phyloP scores from a whole-genome alignment of 1,139 yeast genomes.

The Wickerhamomyces sp. region DNA sequence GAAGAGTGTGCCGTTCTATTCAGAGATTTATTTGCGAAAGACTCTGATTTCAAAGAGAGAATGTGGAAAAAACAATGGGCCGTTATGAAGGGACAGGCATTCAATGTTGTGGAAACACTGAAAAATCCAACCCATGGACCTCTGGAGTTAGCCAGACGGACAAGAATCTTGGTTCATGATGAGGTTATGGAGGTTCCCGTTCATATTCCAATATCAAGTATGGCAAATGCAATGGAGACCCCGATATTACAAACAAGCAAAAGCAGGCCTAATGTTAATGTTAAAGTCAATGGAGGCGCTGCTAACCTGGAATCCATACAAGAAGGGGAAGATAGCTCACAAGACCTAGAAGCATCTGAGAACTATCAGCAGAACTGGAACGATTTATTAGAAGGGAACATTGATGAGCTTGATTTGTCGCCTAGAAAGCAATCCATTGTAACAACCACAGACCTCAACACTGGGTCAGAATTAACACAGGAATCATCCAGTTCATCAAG shows the following conservation, averaged over 20 bases:
- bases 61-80: conserved; percentile 70
- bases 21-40: conserved; percentile 46
- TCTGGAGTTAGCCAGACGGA: conserved; percentile 56
- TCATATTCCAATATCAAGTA: conserved; percentile 29
- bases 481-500: conserved; percentile 23
- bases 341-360: conserved; percentile 1
- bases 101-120: conserved; percentile 65
- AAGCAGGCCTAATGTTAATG: not conserved
- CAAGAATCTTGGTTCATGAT: conserved; percentile 55
- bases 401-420: conserved; percentile 17
- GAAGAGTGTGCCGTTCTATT: conserved; percentile 48
- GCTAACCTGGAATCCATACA: conserved; percentile 4
- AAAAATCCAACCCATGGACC: conserved; percentile 60
- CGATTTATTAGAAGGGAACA: conserved; percentile 25
- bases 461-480: conserved; percentile 2
- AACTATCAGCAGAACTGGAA: conserved; percentile 26
- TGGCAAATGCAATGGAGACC: conserved; percentile 32
- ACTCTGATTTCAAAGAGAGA: conserved; percentile 57
- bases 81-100: conserved; percentile 74
- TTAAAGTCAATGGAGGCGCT: not conserved
- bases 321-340: conserved; percentile 2
- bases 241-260: conserved; percentile 14
- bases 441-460: not conserved
- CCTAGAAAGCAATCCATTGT: not conserved
- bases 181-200: conserved; percentile 58